Evolutionary conservation across 352 stramenopile genomes (phyloP), one percentile per base, ranked within the genome.

Genomic region (Globisporangium middletonii): DNA sequence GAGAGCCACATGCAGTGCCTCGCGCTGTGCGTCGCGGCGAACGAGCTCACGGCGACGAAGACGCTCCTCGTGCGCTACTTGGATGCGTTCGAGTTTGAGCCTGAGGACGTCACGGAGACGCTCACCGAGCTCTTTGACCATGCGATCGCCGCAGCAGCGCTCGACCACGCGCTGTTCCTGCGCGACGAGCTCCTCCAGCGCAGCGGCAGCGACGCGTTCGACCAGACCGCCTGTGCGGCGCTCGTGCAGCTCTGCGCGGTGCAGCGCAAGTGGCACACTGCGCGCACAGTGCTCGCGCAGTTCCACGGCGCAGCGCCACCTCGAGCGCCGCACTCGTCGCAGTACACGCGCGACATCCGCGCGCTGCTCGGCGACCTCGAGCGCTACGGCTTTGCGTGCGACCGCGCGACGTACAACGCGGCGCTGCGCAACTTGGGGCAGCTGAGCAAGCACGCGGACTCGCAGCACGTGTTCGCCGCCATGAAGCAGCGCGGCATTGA

Each of bases 81-180:
- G 16, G 49, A 46, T 8, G 59, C 68, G 43, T 60, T 69, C 15
- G 67, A 86, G n/a, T 26, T 79, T 26, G 61, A 69, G 4, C 30
- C 44, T 0, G 68, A 73, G 7, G 71, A 86, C 48, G 65, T 83
- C 41, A 56, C 68, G 8, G 62, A 72, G 13, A 65, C 74, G 43
- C 52, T 91, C 1, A 61, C 59, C 0, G 62, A 71, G 12, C 62
- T 89, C 45, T 75, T 88, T 19, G 54, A 69, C 48, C 56, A 69
- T 3, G 60, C 79, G 26, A 52, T 88, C 19, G 61, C 82, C 27
- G 68, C 61, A 9, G 38, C 68, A 26, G 82, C 76, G 49, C 60
- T 84, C 12, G 62, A 77, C 28, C 72, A 88, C 57, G 75, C 79
- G 42, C 67, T 79, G 27, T 84, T 81, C 48, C 80, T 90, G 30